Base-by-base conservation (phyloP, 192 early-diverging fungal genomes). In the Geranomyces variabilis region DNA sequence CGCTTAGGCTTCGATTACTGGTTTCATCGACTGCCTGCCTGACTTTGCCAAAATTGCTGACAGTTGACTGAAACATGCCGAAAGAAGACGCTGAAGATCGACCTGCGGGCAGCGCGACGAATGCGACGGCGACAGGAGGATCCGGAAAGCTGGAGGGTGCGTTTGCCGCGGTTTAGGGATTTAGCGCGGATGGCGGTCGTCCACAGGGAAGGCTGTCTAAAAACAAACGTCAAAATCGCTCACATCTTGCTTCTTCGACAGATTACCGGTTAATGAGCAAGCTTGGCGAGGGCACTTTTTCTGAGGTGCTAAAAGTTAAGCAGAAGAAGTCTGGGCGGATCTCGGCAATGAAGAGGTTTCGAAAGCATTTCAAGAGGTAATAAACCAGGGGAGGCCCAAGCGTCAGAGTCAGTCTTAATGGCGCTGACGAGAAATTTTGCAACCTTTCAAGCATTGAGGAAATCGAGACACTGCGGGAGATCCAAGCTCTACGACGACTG, bases 251-350 rank as follows among this genome's bases (percentile, higher is more conserved):
- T 41, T 41, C 10, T 41, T 41, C 36, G 36, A 41, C 65, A 75
- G 87, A 88, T 66, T 88, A 81, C 63, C 71, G 84, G 26, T 36
- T 88, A 56, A 80, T 83, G 77, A 63, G 82, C 44, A 87, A 87
- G 63, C 80, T 88, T 21, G 87, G 87, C 43, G 87, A 88, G 73
- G 87, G 87, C 34, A 88, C 87, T 22, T 88, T 88, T 67, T 88
- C 87, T 22, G 86, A 87, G 55, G 87, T 88, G 33, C 70, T 88
- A 33, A 85, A 84, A 73, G 86, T 88, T 49, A 86, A 86, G 64
- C 85, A 88, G 65, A 86, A 84, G 66, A 77, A 76, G 46, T 79
- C 78, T 10, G 87, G 87, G n/a, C 74, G 76, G 59, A 76, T 86
- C 17, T 86, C 68, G 69, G 87, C 86, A 47, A 88, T 88, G 87